Percentiles rank a stretch among this genome's conserved stretches.
These are phyloP conservation scores for Microdochium paspali DNA, from an alignment of 2,329 filamentous ascomycete genomes.

Conservation along the genomic window DNA sequence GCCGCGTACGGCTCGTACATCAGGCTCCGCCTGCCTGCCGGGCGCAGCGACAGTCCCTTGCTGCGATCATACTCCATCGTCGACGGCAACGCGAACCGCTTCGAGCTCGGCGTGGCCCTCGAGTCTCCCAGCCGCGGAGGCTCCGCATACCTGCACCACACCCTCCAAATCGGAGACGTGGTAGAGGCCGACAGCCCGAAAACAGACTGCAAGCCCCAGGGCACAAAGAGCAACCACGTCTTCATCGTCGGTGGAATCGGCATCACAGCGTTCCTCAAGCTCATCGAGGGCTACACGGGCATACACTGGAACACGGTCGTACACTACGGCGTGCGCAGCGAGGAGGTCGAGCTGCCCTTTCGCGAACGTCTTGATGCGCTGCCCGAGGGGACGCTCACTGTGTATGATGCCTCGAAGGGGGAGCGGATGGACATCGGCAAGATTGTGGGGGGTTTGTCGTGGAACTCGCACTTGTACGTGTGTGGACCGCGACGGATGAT, in stretches of 20 bases:
- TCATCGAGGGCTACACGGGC: slow-evolving; percentile 28
- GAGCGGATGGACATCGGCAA: slow-evolving; percentile 39
- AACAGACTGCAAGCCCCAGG: slow-evolving; percentile 32
- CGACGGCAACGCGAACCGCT: slow-evolving; percentile 33
- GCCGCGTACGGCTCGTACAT: slow-evolving; percentile 40
- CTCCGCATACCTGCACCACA: slow-evolving; percentile 47
- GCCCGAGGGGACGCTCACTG: slow-evolving; percentile 21
- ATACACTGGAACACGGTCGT: slow-evolving; percentile 42
- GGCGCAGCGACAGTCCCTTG: no score
- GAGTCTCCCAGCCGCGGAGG: slow-evolving; percentile 48
- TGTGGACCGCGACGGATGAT: slow-evolving; percentile 52
- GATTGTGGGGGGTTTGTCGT: slow-evolving; percentile 34
- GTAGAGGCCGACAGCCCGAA: slow-evolving; percentile 43
- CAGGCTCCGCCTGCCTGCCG: slow-evolving; percentile 44
- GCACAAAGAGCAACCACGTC: slow-evolving; percentile 45
- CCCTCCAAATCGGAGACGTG: slow-evolving; percentile 33
- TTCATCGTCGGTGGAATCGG: slow-evolving; percentile 58
- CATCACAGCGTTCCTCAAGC: slow-evolving; percentile 52
- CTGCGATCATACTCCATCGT: slow-evolving; percentile 53
- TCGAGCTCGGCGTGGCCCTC: slow-evolving; percentile 50
- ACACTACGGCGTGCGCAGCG: slow-evolving; percentile 48
- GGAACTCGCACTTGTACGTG: slow-evolving; percentile 50
- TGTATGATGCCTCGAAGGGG: slow-evolving; percentile 44
- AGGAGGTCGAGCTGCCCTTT: slow-evolving; percentile 46
- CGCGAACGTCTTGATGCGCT: slow-evolving; percentile 32